These are phyloP conservation scores for Pythium folliculosum DNA, from an alignment of 352 stramenopile species.

Conservation along the genomic window DNA sequence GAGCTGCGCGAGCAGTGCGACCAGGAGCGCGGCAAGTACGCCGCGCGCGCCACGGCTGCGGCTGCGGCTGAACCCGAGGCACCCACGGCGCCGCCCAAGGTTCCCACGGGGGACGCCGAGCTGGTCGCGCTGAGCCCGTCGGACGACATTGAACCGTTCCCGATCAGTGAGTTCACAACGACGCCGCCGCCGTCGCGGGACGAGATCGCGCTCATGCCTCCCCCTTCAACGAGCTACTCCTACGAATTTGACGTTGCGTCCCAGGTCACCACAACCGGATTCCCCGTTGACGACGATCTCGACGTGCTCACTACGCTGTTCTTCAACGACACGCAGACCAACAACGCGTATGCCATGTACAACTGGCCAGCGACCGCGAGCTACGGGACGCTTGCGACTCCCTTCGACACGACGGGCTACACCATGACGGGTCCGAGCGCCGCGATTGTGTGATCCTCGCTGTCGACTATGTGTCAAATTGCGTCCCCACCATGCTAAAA, in stretches of 20 bases:
- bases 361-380: background rate
- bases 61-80: too few relatives aligned
- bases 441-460: conserved; percentile 8
- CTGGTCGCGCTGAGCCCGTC: background rate
- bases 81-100: too few relatives aligned
- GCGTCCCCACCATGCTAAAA: background rate
- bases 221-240: too few relatives aligned
- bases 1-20: conserved; percentile 11
- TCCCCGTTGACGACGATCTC: conserved; percentile 9
- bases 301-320: conserved; percentile 10
- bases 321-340: conserved; percentile 4
- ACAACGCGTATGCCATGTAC: background rate
- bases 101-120: background rate
- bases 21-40: background rate
- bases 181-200: conserved; percentile 1
- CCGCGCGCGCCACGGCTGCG: too few relatives aligned
- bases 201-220: background rate
- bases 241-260: too few relatives aligned
- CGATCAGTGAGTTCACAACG: conserved; percentile 6
- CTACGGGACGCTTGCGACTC: background rate
- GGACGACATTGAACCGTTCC: conserved; percentile 11
- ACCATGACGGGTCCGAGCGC: conserved; percentile 6
- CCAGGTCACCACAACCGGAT: background rate
- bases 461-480: background rate
- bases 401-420: conserved; percentile 8